A percentile compares a stretch with the other conserved stretches of the same genome.
These are phyloP conservation scores for Plenodomus tracheiphilus DNA, from an alignment of 2,329 filamentous ascomycete species.

Conservation along the genomic window DNA sequence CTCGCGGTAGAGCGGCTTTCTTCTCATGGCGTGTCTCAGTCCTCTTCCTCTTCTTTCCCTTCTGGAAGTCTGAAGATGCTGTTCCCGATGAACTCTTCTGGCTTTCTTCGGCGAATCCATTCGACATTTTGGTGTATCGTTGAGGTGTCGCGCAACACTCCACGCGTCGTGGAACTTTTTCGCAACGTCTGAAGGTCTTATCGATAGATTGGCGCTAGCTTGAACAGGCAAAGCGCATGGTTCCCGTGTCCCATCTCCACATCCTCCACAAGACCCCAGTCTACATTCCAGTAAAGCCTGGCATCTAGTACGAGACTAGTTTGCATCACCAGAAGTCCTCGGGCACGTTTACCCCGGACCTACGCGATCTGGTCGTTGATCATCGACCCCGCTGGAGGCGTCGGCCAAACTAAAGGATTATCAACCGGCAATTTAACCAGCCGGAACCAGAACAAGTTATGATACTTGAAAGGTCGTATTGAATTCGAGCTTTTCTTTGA, in stretches of 20 bases:
- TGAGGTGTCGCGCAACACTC: constrained; percentile 5
- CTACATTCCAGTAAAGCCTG: not conserved
- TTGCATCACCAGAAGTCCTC: not conserved
- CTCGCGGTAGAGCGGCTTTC: constrained; percentile 2
- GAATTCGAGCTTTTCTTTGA: too few relatives aligned
- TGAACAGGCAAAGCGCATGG: constrained; percentile 1
- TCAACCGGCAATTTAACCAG: constrained; percentile 30
- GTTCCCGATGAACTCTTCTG: not conserved
- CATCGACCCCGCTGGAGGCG: constrained; percentile 20
- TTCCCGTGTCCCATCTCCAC: not conserved
- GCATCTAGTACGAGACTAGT: not conserved
- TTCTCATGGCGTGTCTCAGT: constrained; percentile 12
- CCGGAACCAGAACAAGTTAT: not conserved
- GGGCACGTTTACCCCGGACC: constrained; percentile 2
- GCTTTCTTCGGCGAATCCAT: constrained; percentile 10
- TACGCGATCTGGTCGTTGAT: constrained; percentile 10
- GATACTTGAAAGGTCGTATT: not conserved
- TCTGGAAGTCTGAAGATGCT: constrained; percentile 10
- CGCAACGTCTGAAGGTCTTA: constrained; percentile 16
- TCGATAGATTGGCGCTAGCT: constrained; percentile 26
- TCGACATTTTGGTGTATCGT: constrained; percentile 16
- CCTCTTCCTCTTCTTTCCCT: constrained; percentile 41
- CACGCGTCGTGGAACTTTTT: constrained; percentile 24
- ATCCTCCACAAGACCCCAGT: constrained; percentile 1
- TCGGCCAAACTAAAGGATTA: constrained; percentile 13